Conservation (phyloP, 805 yeast species). For the Yarrowia deformans region DNA sequence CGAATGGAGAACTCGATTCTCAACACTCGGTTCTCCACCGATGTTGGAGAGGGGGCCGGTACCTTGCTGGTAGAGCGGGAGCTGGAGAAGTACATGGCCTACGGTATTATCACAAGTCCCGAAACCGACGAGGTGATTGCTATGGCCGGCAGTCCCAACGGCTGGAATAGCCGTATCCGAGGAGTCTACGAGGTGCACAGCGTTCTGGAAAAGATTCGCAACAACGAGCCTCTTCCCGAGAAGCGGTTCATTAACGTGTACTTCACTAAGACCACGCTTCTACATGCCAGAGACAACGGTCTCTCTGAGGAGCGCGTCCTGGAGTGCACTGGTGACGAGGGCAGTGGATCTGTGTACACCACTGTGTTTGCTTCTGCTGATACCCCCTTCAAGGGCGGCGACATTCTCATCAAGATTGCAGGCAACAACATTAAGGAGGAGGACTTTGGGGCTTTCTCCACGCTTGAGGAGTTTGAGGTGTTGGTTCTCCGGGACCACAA, state of each 20-base stretch:
- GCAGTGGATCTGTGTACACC: slow-evolving; percentile 12
- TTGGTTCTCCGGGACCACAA: slow-evolving; percentile 73
- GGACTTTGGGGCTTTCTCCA: slow-evolving; percentile 62
- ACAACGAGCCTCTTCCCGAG: slow-evolving; percentile 56
- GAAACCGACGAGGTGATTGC: slow-evolving; percentile 70
- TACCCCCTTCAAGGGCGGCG: slow-evolving; percentile 63
- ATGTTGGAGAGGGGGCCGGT: background rate
- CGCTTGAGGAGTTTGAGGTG: slow-evolving; percentile 57
- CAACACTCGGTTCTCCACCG: slow-evolving; percentile 2
- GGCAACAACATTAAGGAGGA: slow-evolving; percentile 66
- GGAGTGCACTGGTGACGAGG: slow-evolving; percentile 43
- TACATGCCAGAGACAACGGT: slow-evolving; percentile 79
- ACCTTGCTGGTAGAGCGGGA: slow-evolving; percentile 17
- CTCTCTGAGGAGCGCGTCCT: slow-evolving; percentile 82
- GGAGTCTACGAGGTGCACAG: slow-evolving; percentile 69
- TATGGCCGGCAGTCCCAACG: slow-evolving; percentile 62
- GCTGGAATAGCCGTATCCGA: slow-evolving; percentile 69
- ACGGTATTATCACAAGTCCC: slow-evolving; percentile 58
- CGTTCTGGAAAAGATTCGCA: slow-evolving; percentile 61
- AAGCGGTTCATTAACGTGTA: slow-evolving; percentile 76
- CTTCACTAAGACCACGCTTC: slow-evolving; percentile 67
- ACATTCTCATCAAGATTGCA: slow-evolving; percentile 72
- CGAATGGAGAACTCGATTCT: slow-evolving; percentile 16
- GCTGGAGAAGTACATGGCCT: slow-evolving; percentile 1
- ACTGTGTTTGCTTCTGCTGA: slow-evolving; percentile 61